Base-by-base conservation (phyloP, 2,329 filamentous ascomycete species). In the Cladophialophora immunda region DNA sequence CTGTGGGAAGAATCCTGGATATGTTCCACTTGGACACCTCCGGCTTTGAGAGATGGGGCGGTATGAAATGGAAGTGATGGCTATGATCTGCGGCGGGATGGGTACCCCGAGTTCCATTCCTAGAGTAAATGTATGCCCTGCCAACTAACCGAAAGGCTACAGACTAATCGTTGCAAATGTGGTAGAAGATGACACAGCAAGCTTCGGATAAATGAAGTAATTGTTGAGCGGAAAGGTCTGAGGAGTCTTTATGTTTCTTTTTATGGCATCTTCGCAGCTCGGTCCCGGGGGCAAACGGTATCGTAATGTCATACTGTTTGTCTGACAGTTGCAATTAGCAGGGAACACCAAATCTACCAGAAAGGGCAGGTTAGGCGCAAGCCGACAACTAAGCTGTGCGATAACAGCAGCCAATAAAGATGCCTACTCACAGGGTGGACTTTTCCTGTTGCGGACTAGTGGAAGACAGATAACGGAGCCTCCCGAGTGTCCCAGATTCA, bases 1-100 rank as follows among this genome's bases (percentile, higher is more conserved):
- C 75, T 60, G 81, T 83, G 0, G 82, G 81, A 1, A 75, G 83
- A 13, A 78, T 84, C 74, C 63, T 85, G 50, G 82, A 84, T 70
- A 60, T 80, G 29, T 81, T 84, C 64, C 79, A 77, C 22, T 64
- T 84, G 27, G 78, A 84, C 56, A 77, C 78, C 1, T 76, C 73
- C 0, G 74, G 78, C 38, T 83, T 83, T 66, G 73, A 78, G 68
- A 70, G 79, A 32, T 80, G 79, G 79, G 73, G 76, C 58, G 56
- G 56, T 15, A 59, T 59, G 54, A 36, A 57, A 17, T 17, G 36
- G 36, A 38, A 17, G 15, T 38, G 36, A 17, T 17, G 15, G 15
- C 15, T 38, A 38, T 38, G 9, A 17, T 4, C 9, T n/a, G n/a
- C n/a, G n/a, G n/a, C n/a, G n/a, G n/a, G n/a, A n/a, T n/a, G n/a